Conservation (phyloP, 495 filamentous ascomycete genomes). For the Penicillium odoratum region DNA sequence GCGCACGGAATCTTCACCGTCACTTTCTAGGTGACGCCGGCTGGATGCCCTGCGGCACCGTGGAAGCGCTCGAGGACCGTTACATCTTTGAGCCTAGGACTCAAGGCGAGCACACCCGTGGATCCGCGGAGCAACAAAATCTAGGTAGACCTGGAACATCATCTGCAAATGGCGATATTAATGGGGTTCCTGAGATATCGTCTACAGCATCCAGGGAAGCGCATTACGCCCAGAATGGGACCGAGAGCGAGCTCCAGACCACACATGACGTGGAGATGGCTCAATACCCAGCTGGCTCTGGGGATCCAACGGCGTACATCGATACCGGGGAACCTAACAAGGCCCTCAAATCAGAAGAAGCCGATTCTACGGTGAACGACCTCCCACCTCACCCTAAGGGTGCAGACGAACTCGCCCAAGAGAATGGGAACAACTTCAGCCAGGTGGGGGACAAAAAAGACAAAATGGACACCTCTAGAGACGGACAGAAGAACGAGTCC, state of each 20-base stretch:
- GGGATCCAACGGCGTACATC: slow-evolving; percentile 2
- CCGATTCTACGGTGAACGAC: slow-evolving; percentile 38
- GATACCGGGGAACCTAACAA: slow-evolving; percentile 18
- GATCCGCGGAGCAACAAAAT: slow-evolving; percentile 20
- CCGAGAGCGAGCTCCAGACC: background rate
- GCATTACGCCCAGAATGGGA: slow-evolving; percentile 15
- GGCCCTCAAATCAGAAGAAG: slow-evolving; percentile 42
- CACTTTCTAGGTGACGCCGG: slow-evolving; percentile 75
- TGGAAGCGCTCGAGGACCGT: slow-evolving; percentile 38
- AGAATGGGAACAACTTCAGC: background rate
- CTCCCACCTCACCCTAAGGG: slow-evolving; percentile 36
- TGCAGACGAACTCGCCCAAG: slow-evolving; percentile 7
- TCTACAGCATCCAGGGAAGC: slow-evolving; percentile 8
- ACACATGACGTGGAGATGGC: slow-evolving; percentile 48
- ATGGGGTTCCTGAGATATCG: slow-evolving; percentile 13
- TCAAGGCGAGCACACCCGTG: slow-evolving; percentile 16
- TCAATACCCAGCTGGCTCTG: slow-evolving; percentile 24
- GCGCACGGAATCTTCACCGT: slow-evolving; percentile 73
- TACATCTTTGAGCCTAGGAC: slow-evolving; percentile 43
- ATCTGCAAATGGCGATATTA: slow-evolving; percentile 7
- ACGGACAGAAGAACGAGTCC: slow-evolving; percentile 14
- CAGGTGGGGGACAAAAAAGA: slow-evolving; percentile 11
- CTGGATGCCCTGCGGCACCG: slow-evolving; percentile 70
- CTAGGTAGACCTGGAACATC: slow-evolving; percentile 16
- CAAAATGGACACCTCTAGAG: slow-evolving; percentile 12